A percentile compares a stretch with the other conserved stretches of the same genome.
phyloP scores from a whole-genome alignment of 768 basidiomycete species.

The Mycena rosella region DNA sequence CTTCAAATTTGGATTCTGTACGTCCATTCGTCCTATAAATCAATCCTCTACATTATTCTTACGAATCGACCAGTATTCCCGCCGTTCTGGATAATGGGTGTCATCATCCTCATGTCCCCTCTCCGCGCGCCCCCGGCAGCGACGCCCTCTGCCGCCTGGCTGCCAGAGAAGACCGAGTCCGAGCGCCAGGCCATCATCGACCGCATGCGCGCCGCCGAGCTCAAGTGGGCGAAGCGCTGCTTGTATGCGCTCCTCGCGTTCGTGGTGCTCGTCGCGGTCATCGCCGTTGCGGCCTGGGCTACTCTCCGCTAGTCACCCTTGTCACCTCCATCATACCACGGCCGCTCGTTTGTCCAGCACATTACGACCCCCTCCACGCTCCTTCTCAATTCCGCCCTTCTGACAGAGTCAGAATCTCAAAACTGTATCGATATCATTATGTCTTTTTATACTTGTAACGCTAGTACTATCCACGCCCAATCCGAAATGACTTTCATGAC shows the following conservation, averaged over 20 bases:
- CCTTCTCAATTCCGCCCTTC: not conserved
- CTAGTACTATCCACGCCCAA: too few relatives aligned
- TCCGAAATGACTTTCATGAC: too few relatives aligned
- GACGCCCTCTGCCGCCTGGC: slow-evolving; percentile 57
- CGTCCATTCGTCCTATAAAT: slow-evolving; percentile 41
- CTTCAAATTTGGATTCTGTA: slow-evolving; percentile 75
- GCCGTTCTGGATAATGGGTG: slow-evolving; percentile 73
- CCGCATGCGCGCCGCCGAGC: slow-evolving; percentile 60
- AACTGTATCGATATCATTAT: slow-evolving; percentile 35
- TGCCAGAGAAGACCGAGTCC: slow-evolving; percentile 66
- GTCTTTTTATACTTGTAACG: slow-evolving; percentile 22
- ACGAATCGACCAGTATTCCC: slow-evolving; percentile 62
- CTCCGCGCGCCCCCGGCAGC: slow-evolving; percentile 56
- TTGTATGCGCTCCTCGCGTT: slow-evolving; percentile 66
- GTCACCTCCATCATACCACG: not conserved
- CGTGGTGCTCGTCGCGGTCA: slow-evolving; percentile 49
- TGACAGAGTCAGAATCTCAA: slow-evolving; percentile 20
- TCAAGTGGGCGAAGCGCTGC: slow-evolving; percentile 71
- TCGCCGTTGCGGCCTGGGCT: slow-evolving; percentile 51
- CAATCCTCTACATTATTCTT: not conserved
- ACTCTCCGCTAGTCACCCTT: slow-evolving; percentile 6
- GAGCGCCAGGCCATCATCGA: slow-evolving; percentile 62
- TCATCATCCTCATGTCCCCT: slow-evolving; percentile 67
- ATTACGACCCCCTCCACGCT: slow-evolving; percentile 8
- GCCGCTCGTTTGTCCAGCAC: not conserved